Evolutionary conservation across 2,329 filamentous ascomycete genomes (phyloP), one percentile per base, ranked within the genome.

Genomic region (Zymoseptoria tritici): DNA sequence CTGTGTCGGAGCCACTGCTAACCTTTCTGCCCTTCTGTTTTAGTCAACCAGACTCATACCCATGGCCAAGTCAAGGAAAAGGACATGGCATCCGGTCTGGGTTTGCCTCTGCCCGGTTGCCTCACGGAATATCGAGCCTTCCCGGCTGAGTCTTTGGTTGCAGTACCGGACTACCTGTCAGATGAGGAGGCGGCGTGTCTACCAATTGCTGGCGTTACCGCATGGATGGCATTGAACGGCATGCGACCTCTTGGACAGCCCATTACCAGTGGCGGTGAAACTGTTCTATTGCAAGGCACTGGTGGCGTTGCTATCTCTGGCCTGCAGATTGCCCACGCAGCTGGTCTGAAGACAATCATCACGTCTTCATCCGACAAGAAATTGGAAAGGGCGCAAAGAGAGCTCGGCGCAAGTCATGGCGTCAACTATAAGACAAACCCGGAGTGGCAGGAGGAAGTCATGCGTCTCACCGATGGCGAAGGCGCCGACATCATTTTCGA

Each of bases 191-290:
- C 83, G 0, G 76, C 78, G 20, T 84, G 82, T 51, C 69, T 88
- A 5, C 84, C 85, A 7, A 83, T 87, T 61, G 84, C 85, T 0
- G 79, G 78, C 1, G 77, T 87, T 29, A 87, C 85, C 2, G 85
- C 85, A 0, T 88, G 85, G 85, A 86, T 84, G 81, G 77, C 81
- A 8, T 76, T 88, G 65, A 86, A 87, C 71, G 80, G 82, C 52
- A 81, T 84, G 75, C 75, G 81, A 24, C 81, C 82, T 0, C 67
- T 83, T 0, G 82, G 82, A 0, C 73, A 81, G 56, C 77, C 78
- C 20, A 42, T 42, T 16, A 78, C 79, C 1, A 80, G 58, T 57
- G 54, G 71, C 62, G 50, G 72, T 67, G 63, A 73, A 64, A 59
- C 64, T 13, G 70, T 78, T 2, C 67, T 78, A 8, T 69, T 76